Evolutionary conservation across 2,329 filamentous ascomycete genomes (phyloP).

Genomic region (Ophiocordyceps camponoti-rufipedis): DNA sequence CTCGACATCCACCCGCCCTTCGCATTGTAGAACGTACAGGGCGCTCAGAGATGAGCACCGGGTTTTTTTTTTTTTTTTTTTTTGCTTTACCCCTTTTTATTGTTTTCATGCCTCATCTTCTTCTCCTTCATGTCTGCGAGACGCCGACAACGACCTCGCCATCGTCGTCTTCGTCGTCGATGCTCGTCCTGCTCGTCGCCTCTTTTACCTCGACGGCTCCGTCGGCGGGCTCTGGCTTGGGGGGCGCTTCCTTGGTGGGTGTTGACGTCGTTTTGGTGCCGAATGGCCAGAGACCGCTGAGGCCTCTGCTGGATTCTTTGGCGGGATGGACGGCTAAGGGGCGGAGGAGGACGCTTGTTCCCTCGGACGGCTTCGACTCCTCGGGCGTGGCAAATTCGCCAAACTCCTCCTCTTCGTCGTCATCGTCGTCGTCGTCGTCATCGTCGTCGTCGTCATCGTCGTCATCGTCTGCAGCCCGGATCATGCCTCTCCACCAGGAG

Average conservation of each 20-base stretch:
- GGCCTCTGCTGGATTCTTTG: conserved; percentile 18
- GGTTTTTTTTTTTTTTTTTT: not conserved
- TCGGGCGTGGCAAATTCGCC: conserved; percentile 52
- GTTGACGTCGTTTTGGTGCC: conserved; percentile 12
- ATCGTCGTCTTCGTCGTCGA: conserved; percentile 39
- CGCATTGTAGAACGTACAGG: too few relatives aligned
- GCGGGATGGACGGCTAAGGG: conserved; percentile 35
- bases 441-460: conserved; percentile 18
- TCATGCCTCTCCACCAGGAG: conserved; percentile 30
- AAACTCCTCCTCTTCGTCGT: conserved; percentile 46
- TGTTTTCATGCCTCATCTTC: not conserved
- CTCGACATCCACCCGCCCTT: too few relatives aligned
- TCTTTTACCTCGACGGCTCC: conserved; percentile 33
- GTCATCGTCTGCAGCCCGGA: conserved; percentile 13
- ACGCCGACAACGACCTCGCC: conserved; percentile 15
- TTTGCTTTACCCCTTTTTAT: not conserved
- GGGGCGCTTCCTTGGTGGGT: conserved; percentile 5
- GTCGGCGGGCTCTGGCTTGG: conserved; percentile 16
- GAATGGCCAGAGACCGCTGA: conserved; percentile 41
- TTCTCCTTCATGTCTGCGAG: not conserved
- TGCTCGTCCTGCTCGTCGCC: conserved; percentile 35
- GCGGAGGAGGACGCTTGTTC: conserved; percentile 26
- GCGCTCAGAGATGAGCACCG: too few relatives aligned
- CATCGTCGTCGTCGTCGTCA: conserved; percentile 28
- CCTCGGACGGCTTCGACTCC: conserved; percentile 14